Evolutionary conservation across 1,284 basidiomycete genomes (phyloP).

Genomic region (Irpex sp.): DNA sequence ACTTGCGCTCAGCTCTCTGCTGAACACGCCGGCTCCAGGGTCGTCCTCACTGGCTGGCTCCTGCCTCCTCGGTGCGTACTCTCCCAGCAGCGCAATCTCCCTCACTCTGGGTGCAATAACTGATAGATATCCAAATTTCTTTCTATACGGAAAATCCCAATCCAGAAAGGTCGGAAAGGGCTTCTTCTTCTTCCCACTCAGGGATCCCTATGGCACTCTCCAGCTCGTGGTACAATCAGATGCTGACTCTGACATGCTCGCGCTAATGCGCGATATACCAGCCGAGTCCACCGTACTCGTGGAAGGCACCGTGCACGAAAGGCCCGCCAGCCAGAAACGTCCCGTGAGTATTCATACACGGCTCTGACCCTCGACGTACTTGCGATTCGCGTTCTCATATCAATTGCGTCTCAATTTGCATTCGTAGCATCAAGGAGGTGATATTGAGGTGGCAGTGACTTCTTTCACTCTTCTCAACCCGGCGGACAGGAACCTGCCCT

Average conservation of each 20-base stretch:
- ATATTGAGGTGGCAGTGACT: conserved; percentile 79
- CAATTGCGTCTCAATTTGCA: neutral
- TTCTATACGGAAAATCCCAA: conserved; percentile 1
- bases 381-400: neutral
- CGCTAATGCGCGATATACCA: conserved; percentile 57
- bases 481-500: conserved; percentile 68
- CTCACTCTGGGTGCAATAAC: conserved; percentile 26
- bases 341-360: conserved; percentile 20
- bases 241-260: conserved; percentile 31
- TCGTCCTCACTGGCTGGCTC: conserved; percentile 78
- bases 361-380: neutral
- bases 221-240: conserved; percentile 67
- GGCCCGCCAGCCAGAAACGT: conserved; percentile 62
- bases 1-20: conserved; percentile 58
- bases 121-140: neutral
- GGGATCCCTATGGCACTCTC: conserved; percentile 70
- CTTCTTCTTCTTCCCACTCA: conserved; percentile 78
- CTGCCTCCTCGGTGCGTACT: conserved; percentile 64
- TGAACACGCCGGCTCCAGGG: conserved; percentile 50
- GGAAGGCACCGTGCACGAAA: conserved; percentile 61
- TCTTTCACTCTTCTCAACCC: conserved; percentile 76
- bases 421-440: conserved; percentile 56
- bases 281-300: conserved; percentile 77
- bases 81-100: conserved; percentile 13
- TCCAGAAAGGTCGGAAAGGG: conserved; percentile 61